Evolutionary conservation across 2,329 filamentous ascomycete genomes (phyloP).

Genomic region (Xylaria sp.): DNA sequence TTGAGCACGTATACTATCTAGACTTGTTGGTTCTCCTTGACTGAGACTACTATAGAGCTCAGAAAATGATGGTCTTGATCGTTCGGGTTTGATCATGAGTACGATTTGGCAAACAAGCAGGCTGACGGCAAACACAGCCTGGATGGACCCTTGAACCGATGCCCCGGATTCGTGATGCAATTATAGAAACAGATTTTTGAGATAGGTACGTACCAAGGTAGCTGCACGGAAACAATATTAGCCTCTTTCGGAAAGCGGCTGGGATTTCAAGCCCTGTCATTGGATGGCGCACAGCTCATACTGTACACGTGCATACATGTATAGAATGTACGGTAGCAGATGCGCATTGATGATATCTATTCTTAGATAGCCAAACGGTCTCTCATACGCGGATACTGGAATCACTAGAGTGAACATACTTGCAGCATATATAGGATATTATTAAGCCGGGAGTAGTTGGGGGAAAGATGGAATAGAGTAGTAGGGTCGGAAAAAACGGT

Average conservation of each 20-base stretch:
- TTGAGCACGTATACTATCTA: neutral
- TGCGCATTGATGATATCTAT: neutral
- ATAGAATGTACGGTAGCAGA: neutral
- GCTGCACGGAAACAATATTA: conserved; percentile 29
- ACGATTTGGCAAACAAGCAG: conserved; percentile 14
- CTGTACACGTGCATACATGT: neutral
- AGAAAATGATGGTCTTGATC: neutral
- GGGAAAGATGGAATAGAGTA: neutral
- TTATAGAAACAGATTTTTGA: conserved; percentile 26
- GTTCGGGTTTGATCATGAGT: neutral
- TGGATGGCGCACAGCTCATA: conserved; percentile 13
- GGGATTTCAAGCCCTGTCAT: conserved; percentile 19
- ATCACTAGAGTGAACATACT: neutral
- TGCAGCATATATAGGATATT: neutral
- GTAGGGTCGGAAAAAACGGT: neutral
- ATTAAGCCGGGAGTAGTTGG: neutral
- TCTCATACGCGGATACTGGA: neutral
- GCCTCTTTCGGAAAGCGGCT: conserved; percentile 33
- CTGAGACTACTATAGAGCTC: neutral
- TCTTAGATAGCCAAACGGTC: neutral
- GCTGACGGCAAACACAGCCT: conserved; percentile 22
- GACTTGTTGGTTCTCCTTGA: neutral
- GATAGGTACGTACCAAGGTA: neutral
- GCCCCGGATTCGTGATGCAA: conserved; percentile 34
- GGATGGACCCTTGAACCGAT: conserved; percentile 24